Evolutionary conservation across 345 rosid species (phyloP), one percentile per base, ranked within the genome.

Genomic region (Diplotaxis tenuifolia): DNA sequence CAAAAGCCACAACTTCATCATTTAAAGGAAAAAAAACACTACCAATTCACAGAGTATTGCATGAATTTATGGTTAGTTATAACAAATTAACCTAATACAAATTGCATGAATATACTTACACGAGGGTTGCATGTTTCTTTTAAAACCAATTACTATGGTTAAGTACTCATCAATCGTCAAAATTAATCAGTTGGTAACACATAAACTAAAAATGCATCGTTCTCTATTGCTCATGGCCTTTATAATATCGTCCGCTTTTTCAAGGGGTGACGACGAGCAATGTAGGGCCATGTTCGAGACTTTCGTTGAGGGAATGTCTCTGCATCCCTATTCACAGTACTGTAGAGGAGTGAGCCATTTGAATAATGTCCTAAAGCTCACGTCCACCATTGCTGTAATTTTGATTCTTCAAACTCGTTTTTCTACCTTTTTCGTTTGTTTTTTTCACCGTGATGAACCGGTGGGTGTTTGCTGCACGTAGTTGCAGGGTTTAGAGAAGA

Each of bases 261-360:
- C 74, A 21, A 62, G 28, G 53, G 42, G 50, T 6, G 70, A 75
- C 18, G 70, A 75, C 40, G 75, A 62, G 16, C 65, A 42, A 2
- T 75, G 79, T 57, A 62, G 16, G 38, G 74, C 40, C 38, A 62
- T 75, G 52, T 62, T 75, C 38, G 50, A 75, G 50, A 62, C 19
- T 27, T 20, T 75, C 52, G 21, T 29, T 11, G 40, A 62, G 3
- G 65, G 20, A 75, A 21, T 75, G 12, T 50, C 75, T 29, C 11
- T 20, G 1, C 70, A 62, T 11, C 65, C 49, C 1, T 69, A 22
- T 75, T 74, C 79, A 69, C 65, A 54, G 49, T 68, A 75, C 23
- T 75, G 74, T 22, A 68, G 65, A 63, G 79, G 79, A 62, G 70
- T 75, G 79, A 21, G 59, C 54, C 74, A 60, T 16, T 54, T 69